Conservation (phyloP, 2,329 filamentous ascomycete genomes). For the Aureobasidium sp. region DNA sequence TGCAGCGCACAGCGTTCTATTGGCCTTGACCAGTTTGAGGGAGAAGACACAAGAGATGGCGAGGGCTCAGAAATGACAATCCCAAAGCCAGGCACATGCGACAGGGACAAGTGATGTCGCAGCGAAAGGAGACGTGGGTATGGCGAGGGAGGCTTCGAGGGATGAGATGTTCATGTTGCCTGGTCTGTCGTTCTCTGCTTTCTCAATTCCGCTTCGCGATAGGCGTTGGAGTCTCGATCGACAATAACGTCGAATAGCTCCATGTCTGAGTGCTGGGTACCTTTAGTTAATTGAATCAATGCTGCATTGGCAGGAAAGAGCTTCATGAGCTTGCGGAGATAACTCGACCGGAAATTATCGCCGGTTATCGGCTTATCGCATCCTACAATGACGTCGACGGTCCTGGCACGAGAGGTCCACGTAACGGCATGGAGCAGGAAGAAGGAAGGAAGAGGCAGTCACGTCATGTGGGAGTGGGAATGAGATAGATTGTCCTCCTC, state of each 20-base stretch:
- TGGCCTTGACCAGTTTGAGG: not conserved
- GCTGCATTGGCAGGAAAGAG: not conserved
- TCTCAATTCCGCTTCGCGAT: not conserved
- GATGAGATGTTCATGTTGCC: conserved; percentile 8
- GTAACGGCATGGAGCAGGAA: not conserved
- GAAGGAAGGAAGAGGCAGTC: not conserved
- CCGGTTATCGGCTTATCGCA: conserved; percentile 5
- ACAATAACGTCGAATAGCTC: not conserved
- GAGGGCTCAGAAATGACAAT: conserved; percentile 7
- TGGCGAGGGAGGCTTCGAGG: not conserved
- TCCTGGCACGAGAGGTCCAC: not conserved
- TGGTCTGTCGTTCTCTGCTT: conserved; percentile 1
- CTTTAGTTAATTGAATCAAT: not conserved
- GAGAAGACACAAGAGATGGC: conserved; percentile 4
- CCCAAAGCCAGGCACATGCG: not conserved
- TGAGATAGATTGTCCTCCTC: not conserved
- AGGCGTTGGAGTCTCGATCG: conserved; percentile 1
- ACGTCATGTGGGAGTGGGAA: not conserved
- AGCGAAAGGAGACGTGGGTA: not conserved
- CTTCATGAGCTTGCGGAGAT: not conserved
- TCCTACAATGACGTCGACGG: not conserved
- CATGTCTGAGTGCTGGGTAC: not conserved
- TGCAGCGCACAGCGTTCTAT: not conserved
- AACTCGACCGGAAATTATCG: not conserved
- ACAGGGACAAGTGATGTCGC: too few species aligned